These are phyloP conservation scores for Carex arenaria DNA, from an alignment of 202 grass and related monocot genomes.

Conservation along the genomic window DNA sequence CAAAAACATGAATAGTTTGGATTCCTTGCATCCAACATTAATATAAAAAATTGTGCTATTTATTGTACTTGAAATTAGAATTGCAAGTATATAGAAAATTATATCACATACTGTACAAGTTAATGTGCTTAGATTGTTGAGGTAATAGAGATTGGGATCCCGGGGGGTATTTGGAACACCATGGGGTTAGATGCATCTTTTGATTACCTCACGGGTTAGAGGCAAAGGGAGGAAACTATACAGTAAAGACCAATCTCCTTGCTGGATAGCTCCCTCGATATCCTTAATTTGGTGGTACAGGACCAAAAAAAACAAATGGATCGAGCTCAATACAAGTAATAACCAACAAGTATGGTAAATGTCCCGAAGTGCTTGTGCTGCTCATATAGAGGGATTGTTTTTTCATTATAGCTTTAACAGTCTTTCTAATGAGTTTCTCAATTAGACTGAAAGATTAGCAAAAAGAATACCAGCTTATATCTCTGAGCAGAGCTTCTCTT, in stretches of 20 bases:
- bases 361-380: background rate
- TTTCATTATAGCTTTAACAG: background rate
- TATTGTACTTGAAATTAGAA: too few species aligned
- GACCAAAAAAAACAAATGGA: background rate
- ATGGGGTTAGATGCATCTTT: background rate
- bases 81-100: too few species aligned
- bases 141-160: too few species aligned
- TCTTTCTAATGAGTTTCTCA: background rate
- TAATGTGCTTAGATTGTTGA: too few species aligned
- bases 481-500: conserved; percentile 86
- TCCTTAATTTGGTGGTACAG: background rate
- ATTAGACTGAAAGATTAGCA: background rate
- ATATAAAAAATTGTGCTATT: background rate
- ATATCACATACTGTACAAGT: too few species aligned
- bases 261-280: background rate
- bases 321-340: background rate
- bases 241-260: background rate
- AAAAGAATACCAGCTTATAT: conserved; percentile 62
- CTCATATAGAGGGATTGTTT: background rate
- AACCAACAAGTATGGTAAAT: background rate
- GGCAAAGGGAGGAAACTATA: background rate
- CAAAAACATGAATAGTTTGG: too few species aligned
- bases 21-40: background rate
- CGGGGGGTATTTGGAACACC: too few species aligned
- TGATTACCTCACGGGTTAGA: background rate